Evolutionary conservation across 345 rosid species (phyloP).

Genomic region (rapeseed (Brassica napus)): DNA sequence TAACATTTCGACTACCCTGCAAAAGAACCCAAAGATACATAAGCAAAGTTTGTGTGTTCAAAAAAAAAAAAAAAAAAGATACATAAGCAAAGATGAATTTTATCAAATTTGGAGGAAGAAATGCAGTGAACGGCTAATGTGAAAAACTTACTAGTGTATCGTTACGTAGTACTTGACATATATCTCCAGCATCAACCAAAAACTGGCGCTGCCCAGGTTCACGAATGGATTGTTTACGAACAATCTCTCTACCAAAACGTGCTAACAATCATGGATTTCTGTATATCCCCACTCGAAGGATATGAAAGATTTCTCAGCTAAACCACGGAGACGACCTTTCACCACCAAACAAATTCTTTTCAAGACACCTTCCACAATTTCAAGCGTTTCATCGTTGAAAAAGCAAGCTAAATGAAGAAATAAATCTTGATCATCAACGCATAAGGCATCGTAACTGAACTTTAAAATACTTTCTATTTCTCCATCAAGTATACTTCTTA

Average conservation of each 20-base stretch:
- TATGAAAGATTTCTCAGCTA: constrained; percentile 24
- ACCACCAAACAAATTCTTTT: background rate
- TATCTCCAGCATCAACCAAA: constrained; percentile 29
- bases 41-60: background rate
- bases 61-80: background rate
- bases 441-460: constrained; percentile 40
- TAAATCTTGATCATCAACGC: constrained; percentile 14
- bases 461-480: constrained; percentile 16
- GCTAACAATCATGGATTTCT: background rate
- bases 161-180: constrained; percentile 15
- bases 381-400: background rate
- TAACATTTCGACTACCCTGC: constrained; percentile 25
- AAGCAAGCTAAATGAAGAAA: constrained; percentile 42
- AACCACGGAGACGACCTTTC: background rate
- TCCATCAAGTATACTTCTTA: constrained; percentile 14
- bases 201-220: constrained; percentile 30
- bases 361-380: background rate
- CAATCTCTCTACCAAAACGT: constrained; percentile 14
- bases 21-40: background rate
- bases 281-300: background rate
- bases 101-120: background rate
- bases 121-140: background rate
- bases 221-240: constrained; percentile 25
- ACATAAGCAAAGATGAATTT: background rate
- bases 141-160: constrained; percentile 20